Percentiles rank a stretch among this genome's conserved stretches.
Evolutionary conservation across 2,329 filamentous ascomycete genomes (phyloP).

Genomic region (Trematosphaeria pertusa): DNA sequence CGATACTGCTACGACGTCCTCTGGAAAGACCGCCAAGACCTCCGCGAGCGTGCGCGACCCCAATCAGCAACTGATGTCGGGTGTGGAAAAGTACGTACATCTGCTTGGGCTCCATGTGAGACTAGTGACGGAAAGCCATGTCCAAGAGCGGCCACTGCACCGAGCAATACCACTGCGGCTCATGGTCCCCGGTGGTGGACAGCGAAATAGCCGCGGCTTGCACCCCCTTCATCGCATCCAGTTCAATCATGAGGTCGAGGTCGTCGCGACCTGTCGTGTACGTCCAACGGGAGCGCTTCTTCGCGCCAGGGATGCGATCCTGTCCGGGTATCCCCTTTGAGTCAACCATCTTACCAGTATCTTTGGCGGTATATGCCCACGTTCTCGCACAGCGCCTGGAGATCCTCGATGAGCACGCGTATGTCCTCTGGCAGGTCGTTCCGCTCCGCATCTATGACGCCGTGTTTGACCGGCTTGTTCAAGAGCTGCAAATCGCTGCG

Average conservation of each 20-base stretch:
- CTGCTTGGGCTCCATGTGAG: conserved; percentile 8
- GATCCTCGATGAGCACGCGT: conserved; percentile 11
- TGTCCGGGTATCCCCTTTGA: conserved; percentile 3
- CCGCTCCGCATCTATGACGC: conserved; percentile 12
- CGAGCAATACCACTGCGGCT: conserved; percentile 17
- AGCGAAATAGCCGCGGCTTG: conserved; percentile 13
- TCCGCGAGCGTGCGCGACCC: no score
- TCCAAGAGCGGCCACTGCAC: conserved; percentile 14
- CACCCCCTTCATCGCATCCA: conserved; percentile 10
- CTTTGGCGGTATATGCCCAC: conserved; percentile 17
- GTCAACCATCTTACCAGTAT: conserved; percentile 10
- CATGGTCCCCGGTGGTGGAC: conserved; percentile 8
- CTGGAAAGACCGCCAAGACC: no score
- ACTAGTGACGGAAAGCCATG: conserved; percentile 10
- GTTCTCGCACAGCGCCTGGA: conserved; percentile 15
- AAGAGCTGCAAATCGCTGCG: conserved; percentile 16
- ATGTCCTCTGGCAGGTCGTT: conserved; percentile 9
- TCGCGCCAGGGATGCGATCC: conserved; percentile 11
- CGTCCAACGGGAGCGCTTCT: conserved; percentile 11
- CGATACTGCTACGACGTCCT: no score
- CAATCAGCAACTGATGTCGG: conserved; percentile 10
- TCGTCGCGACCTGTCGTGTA: conserved; percentile 13
- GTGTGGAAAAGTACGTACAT: conserved; percentile 9
- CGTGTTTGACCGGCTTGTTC: conserved; percentile 13
- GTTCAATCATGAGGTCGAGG: conserved; percentile 12